phyloP scores from a whole-genome alignment of 148 eudicot genomes.

The Vaccinium darrowii region DNA sequence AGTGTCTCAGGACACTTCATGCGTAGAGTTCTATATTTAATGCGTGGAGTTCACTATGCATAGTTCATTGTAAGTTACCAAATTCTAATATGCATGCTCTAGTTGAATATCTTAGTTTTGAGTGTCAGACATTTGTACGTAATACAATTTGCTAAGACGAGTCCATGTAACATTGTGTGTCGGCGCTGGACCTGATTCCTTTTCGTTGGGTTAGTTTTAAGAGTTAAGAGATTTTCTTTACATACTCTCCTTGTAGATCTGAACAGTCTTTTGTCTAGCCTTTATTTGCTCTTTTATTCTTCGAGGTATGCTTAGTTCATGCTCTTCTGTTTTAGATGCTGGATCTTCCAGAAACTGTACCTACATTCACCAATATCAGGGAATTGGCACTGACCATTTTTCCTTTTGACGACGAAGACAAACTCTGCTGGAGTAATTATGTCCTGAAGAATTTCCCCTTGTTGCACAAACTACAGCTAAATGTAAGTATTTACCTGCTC shows the following conservation, averaged over 20 bases:
- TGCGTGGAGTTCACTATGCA: not conserved
- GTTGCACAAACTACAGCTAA: slow-evolving; percentile 24
- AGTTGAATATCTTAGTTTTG: not conserved
- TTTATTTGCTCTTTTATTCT: not conserved
- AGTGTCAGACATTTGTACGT: not conserved
- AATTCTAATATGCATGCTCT: not conserved
- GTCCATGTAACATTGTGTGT: not conserved
- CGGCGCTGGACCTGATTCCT: not conserved
- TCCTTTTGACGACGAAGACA: slow-evolving; percentile 30
- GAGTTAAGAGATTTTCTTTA: not conserved
- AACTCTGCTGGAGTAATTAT: slow-evolving; percentile 26
- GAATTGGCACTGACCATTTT: slow-evolving; percentile 23
- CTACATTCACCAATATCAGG: slow-evolving; percentile 24
- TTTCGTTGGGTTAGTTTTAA: not conserved
- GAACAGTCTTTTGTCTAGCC: not conserved
- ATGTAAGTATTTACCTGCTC: slow-evolving; percentile 17
- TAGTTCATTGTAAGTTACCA: not conserved
- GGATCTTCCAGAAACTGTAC: slow-evolving; percentile 17
- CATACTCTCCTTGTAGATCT: not conserved
- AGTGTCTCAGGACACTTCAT: not conserved
- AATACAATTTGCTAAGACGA: not conserved
- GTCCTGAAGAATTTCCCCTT: slow-evolving; percentile 28
- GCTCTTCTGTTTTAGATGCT: slow-evolving; percentile 16
- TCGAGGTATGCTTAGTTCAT: not conserved
- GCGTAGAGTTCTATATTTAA: not conserved